Percentiles rank a stretch among this genome's conserved stretches.
phyloP scores from a whole-genome alignment of 768 basidiomycete species.

The Cubamyces lactineus region DNA sequence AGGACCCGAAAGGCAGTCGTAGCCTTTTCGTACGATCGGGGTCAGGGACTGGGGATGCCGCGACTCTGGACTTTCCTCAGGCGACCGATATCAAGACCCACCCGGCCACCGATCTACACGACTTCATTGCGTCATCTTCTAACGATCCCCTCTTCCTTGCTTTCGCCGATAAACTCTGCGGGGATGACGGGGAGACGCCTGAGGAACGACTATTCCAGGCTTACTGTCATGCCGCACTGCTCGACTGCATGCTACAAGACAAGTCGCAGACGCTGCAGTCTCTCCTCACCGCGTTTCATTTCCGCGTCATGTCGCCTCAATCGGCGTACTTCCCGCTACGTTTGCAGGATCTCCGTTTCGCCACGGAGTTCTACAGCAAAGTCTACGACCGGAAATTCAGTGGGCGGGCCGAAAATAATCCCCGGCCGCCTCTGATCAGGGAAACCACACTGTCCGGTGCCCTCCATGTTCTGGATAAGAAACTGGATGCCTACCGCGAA shows the following conservation, averaged over 20 bases:
- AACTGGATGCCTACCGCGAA: constrained; percentile 51
- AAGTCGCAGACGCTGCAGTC: constrained; percentile 79
- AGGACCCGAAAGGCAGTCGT: constrained; percentile 92
- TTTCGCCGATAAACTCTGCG: constrained; percentile 79
- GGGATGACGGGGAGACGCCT: constrained; percentile 58
- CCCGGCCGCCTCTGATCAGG: constrained; percentile 68
- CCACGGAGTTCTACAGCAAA: constrained; percentile 75
- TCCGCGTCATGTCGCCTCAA: constrained; percentile 60
- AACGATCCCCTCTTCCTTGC: constrained; percentile 79
- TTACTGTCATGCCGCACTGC: constrained; percentile 74
- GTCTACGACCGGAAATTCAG: constrained; percentile 77
- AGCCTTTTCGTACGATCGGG: constrained; percentile 90
- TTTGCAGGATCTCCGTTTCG: constrained; percentile 75
- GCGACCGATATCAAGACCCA: constrained; percentile 66
- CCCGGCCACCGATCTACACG: constrained; percentile 73
- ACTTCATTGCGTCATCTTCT: constrained; percentile 87
- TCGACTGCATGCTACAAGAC: constrained; percentile 91
- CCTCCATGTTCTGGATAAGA: constrained; percentile 61
- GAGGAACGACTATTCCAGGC: constrained; percentile 65
- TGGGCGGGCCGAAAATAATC: constrained; percentile 66
- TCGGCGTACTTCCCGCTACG: constrained; percentile 67
- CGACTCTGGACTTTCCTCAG: constrained; percentile 84
- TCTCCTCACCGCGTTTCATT: constrained; percentile 71
- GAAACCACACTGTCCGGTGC: constrained; percentile 73
- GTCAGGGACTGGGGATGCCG: constrained; percentile 80